Base-by-base conservation (phyloP, 768 basidiomycete species). In the Wakefieldia striispora region DNA sequence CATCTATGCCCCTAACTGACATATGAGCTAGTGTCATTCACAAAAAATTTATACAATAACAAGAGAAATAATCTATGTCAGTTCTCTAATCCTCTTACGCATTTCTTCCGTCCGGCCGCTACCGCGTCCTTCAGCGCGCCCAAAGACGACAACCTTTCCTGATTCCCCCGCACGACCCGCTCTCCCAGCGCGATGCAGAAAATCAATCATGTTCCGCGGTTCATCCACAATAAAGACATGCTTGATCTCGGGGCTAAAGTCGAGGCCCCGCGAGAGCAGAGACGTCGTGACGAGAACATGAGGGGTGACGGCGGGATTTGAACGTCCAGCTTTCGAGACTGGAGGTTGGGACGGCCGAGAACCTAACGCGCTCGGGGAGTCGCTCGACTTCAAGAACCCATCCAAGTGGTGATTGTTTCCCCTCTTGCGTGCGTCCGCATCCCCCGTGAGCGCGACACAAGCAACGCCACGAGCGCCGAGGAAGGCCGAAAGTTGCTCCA, bases 141-240 rank as follows among this genome's bases (percentile, higher is more conserved):
- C 86, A 60, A 91, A 91, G 6, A 91, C 72, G 3, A 91, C 82
- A 0, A 91, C 90, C 55, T 77, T 82, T 1, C 88, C 89, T 23
- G 67, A 63, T 61, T 76, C 66, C 0, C 89, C 89, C 4, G 90
- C 91, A 26, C 92, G 72, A 2, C 84, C 92, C 0, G 88, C 78
- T 40, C 94, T 72, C 14, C 94, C 94, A 0, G 94, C 94, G 4
- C 94, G 83, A 69, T 97, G 94, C 51, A 97, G 66, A 64, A 95
- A 95, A 66, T 97, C 94, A 34, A 95, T 78, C 76, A 88, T 88
- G 64, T 92, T 95, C 56, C 88, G 73, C 17, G 94, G 93, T 61
- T 88, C 82, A 57, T 95, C 94, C 20, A 90, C 77, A 55, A 95
- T 85, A 65, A 97, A 86, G 3, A 95, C 88, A 59, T 94, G 83